These are phyloP conservation scores for Colletotrichum siamense DNA, from an alignment of 2,329 filamentous ascomycete species.

Conservation along the genomic window DNA sequence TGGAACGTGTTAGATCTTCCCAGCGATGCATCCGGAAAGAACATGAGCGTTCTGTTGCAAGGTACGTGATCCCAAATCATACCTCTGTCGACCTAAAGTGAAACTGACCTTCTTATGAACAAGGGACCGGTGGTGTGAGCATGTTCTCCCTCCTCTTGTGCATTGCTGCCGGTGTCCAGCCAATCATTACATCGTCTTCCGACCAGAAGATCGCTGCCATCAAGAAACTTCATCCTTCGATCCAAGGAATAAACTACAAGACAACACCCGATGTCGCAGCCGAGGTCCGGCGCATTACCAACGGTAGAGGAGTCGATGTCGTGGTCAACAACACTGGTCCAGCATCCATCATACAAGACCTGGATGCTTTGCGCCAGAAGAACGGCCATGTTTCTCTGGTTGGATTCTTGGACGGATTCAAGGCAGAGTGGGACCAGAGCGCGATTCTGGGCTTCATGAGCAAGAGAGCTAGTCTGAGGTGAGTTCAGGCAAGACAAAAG, in stretches of 20 bases:
- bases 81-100: not conserved
- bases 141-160: slow-evolving; percentile 29
- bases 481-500: not conserved
- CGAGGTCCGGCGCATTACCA: slow-evolving; percentile 25
- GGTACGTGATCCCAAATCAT: not conserved
- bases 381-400: not conserved
- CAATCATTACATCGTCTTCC: slow-evolving; percentile 34
- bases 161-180: slow-evolving; percentile 26
- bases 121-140: slow-evolving; percentile 33
- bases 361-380: slow-evolving; percentile 2
- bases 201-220: slow-evolving; percentile 28
- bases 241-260: slow-evolving; percentile 30
- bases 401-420: not conserved
- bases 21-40: not conserved
- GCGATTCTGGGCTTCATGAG: slow-evolving; percentile 1
- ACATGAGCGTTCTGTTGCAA: not conserved
- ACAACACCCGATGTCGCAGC: slow-evolving; percentile 19
- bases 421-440: not conserved
- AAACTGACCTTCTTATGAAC: not conserved
- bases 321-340: slow-evolving; percentile 31
- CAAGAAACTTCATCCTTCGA: slow-evolving; percentile 22
- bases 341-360: slow-evolving; percentile 24
- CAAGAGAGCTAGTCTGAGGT: slow-evolving; percentile 3
- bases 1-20: slow-evolving; percentile 24
- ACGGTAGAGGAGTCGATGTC: slow-evolving; percentile 29